Percentiles rank a stretch among this genome's conserved stretches.
Evolutionary conservation across 2,329 filamentous ascomycete species (phyloP).

Genomic region (Domatiomyces catenatus): DNA sequence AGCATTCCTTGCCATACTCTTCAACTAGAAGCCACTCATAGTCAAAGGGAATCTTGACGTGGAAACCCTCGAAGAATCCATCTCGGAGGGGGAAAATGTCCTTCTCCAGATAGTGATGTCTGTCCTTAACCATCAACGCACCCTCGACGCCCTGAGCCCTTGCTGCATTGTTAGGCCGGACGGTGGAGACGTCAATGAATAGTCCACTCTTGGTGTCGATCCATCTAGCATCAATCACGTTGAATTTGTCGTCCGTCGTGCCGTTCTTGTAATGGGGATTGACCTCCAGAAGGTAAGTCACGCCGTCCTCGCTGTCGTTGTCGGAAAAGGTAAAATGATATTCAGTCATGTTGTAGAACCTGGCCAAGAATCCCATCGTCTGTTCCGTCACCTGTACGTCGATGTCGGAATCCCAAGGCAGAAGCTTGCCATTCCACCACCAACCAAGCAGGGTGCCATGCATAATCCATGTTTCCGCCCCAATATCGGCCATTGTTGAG

Average conservation of each 20-base stretch:
- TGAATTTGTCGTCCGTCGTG: conserved; percentile 32
- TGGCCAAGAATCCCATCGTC: conserved; percentile 40
- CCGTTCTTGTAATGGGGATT: conserved; percentile 40
- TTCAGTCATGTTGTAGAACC: conserved; percentile 48
- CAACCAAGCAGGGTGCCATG: conserved; percentile 46
- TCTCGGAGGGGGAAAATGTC: conserved; percentile 44
- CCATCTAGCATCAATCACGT: conserved; percentile 47
- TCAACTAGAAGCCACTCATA: conserved; percentile 39
- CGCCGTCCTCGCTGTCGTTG: conserved; percentile 17
- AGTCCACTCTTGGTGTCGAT: conserved; percentile 44
- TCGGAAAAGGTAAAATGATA: conserved; percentile 31
- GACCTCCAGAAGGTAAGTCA: conserved; percentile 42
- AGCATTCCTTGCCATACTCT: conserved; percentile 38
- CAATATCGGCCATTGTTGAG: conserved; percentile 39
- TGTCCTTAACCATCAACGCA: conserved; percentile 42
- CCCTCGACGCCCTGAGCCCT: conserved; percentile 25
- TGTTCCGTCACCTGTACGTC: conserved; percentile 44
- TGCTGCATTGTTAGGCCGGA: conserved; percentile 32
- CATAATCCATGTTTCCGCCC: conserved; percentile 48
- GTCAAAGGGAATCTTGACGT: conserved; percentile 41
- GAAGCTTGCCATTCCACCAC: conserved; percentile 47
- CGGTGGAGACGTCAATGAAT: conserved; percentile 47
- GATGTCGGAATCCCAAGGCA: conserved; percentile 48
- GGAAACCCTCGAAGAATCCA: conserved; percentile 37
- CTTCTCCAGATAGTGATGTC: conserved; percentile 36